Evolutionary conservation across 805 yeast genomes (phyloP).

Genomic region (Pichia occidentalis): DNA sequence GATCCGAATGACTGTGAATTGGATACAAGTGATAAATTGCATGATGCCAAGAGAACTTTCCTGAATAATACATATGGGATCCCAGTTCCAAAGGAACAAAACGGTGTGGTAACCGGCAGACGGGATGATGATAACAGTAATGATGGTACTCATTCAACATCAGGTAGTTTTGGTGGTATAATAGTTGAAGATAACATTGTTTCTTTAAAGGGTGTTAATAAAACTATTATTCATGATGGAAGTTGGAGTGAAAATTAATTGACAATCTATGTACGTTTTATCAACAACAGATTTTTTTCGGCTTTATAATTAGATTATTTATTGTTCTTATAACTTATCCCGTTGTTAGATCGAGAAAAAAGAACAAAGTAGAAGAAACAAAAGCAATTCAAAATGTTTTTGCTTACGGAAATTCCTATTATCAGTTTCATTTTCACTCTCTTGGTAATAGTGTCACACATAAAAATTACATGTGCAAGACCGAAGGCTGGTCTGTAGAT

Average conservation of each 20-base stretch:
- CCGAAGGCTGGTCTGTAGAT: too few species aligned
- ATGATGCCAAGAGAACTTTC: constrained; percentile 7
- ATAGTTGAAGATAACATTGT: constrained; percentile 69
- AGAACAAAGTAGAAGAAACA: too few species aligned
- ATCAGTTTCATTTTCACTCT: too few species aligned
- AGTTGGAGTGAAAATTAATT: neutral
- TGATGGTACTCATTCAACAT: constrained; percentile 18
- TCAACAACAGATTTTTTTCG: too few species aligned
- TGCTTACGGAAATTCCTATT: too few species aligned
- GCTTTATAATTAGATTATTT: too few species aligned
- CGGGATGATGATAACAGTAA: constrained; percentile 1
- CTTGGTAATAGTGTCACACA: too few species aligned
- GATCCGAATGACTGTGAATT: constrained; percentile 5
- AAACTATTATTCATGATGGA: constrained; percentile 69
- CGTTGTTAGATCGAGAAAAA: too few species aligned
- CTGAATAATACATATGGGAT: constrained; percentile 13
- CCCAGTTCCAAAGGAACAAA: constrained; percentile 15
- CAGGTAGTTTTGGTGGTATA: constrained; percentile 38
- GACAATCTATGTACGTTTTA: too few species aligned
- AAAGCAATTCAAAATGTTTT: too few species aligned
- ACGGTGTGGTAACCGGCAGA: neutral
- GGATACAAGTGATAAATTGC: constrained; percentile 1
- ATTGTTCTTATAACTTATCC: too few species aligned
- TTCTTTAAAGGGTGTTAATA: constrained; percentile 77
- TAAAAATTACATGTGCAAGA: too few species aligned